Evolutionary conservation across 2,329 filamentous ascomycete species (phyloP), one percentile per base, ranked within the genome.

Genomic region (Phaeoacremonium minimum): DNA sequence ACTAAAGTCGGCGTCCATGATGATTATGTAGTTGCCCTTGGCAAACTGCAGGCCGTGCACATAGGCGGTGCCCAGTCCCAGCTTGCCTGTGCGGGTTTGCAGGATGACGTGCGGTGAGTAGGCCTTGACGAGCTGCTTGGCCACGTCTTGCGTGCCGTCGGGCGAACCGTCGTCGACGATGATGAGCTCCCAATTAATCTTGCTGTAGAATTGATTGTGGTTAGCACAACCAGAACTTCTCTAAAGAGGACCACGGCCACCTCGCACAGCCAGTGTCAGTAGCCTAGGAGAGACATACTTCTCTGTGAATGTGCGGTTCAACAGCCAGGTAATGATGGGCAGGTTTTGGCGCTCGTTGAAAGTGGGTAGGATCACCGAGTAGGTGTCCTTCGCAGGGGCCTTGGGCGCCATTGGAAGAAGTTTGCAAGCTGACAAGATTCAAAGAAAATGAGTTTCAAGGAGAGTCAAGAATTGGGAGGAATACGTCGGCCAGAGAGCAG

Each of bases 1-100:
- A 52, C 81, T 88, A 76, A 98, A 98, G 69, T 98, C 93, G 66
- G 94, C 93, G 71, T 98, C 93, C 93, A 98, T 98, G 76, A 98
- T 98, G 73, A 98, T 87, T 59, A 98, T 87, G 58, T 82, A 97
- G 76, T 94, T 96, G 53, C 93, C 93, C 15, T 82, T 89, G 16
- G 77, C 85, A 59, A 86, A 97, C 61, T 95, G 80, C 42, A 98
- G 75, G 35, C 91, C 91, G 65, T 96, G 90, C 28, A 96, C 87
- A 68, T 97, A 97, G 33, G 91, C 91, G 4, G 91, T 96, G 50
- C 91, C 91, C 33, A 97, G 83, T n/a, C 91, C 91, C 28, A 96
- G 85, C 70, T 97, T 98, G 58, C 94, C 94, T 29, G 87, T 77
- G 55, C 94, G 90, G 16, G 88, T 78, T 67, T 93, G 86, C 47